phyloP scores from a whole-genome alignment of 169 alveolate species.

The Eimeria brunetti region DNA sequence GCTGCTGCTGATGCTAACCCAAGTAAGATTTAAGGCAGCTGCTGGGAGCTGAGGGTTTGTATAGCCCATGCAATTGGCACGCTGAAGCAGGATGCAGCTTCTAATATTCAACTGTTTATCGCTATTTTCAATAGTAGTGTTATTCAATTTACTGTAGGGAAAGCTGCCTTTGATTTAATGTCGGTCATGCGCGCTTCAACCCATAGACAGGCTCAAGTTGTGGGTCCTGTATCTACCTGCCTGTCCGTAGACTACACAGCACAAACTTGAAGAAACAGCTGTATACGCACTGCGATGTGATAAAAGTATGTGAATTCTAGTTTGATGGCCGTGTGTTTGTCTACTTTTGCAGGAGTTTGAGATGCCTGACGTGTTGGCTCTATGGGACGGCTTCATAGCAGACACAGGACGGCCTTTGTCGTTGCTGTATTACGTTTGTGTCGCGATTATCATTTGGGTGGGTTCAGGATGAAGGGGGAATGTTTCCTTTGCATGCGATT shows the following conservation, averaged over 20 bases:
- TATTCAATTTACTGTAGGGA: neutral
- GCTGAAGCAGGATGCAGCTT: no score
- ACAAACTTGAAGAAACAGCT: neutral
- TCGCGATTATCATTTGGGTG: constrained; percentile 78
- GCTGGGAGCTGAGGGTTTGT: neutral
- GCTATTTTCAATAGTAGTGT: neutral
- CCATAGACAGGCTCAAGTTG: neutral
- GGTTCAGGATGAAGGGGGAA: neutral
- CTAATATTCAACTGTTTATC: no score
- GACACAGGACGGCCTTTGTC: constrained; percentile 75
- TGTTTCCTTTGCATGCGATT: neutral
- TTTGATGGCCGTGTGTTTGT: neutral
- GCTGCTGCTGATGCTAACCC: constrained; percentile 81
- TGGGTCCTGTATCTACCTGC: neutral
- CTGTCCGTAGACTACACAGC: neutral
- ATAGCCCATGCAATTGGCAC: neutral
- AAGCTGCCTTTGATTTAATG: neutral
- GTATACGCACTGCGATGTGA: neutral
- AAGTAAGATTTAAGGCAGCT: constrained; percentile 1
- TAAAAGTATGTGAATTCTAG: neutral
- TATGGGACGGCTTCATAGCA: constrained; percentile 81
- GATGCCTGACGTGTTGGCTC: constrained; percentile 78
- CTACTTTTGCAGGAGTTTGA: constrained; percentile 76
- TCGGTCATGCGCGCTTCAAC: neutral
- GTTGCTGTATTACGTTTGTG: constrained; percentile 79